Evolutionary conservation across 192 early-diverging fungal species (phyloP), one percentile per base, ranked within the genome.

Genomic region (Lobosporangium transversale): DNA sequence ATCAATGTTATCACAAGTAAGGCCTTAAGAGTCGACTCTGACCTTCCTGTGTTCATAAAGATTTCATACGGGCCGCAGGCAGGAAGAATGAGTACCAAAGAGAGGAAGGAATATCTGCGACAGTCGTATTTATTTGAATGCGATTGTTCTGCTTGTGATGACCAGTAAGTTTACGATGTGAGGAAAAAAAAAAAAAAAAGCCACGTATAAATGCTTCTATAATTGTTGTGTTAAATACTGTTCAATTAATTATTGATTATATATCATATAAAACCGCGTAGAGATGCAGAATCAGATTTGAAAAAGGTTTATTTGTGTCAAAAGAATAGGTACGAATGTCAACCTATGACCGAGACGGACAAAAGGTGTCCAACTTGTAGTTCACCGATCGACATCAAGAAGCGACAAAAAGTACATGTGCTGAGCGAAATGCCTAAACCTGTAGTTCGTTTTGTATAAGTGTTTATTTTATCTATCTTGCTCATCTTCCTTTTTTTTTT

Each of bases 81-180:
- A 2, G 73, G 73, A 20, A 51, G 73, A 11, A 76, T 76, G 73
- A 36, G 35, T 4, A 67, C 59, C 0, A 44, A 50, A 21, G 55
- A 66, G 24, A 49, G 73, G 12, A 66, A 67, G 18, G 53, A 49
- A n/a, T 56, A 18, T 11, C 15, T 76, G 17, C 26, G 30, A 9
- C 36, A 35, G n/a, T 45, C 44, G 8, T 47, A 76, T 52, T 48
- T 66, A 6, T 76, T 76, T 48, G 73, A 76, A 30, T 76, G 73
- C 53, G 67, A 76, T 58, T 76, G 73, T 45, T 66, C 63, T 3
- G 73, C 73, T 15, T 76, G 73, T 40, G 67, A 76, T 36, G 73
- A 76, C 35, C 64, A 27, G 69, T 71, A 58, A 23, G 37, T 30
- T 18, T 24, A 26, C 1, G 23, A 6, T 2, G 26, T 42, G 11